phyloP scores from a whole-genome alignment of 2,329 filamentous ascomycete species.

The Lachnellula hyalina region DNA sequence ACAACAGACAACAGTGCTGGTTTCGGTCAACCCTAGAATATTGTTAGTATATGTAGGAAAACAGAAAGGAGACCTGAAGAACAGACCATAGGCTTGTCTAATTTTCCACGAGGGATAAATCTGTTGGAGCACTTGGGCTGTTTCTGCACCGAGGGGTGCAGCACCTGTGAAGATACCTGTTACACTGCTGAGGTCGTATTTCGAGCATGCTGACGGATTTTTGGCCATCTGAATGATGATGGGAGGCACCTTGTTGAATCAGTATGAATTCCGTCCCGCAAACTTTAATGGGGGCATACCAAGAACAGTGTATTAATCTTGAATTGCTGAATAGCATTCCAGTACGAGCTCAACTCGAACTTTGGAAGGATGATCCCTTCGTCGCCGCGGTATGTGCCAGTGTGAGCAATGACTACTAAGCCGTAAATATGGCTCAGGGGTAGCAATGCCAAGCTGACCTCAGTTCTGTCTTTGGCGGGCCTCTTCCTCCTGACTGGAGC shows the following conservation, averaged over 20 bases:
- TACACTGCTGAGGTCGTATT: conserved; percentile 69
- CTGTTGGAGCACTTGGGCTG: conserved; percentile 51
- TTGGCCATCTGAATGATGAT: conserved; percentile 75
- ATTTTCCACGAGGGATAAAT: conserved; percentile 35
- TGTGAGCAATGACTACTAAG: conserved; percentile 64
- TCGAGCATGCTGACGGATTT: conserved; percentile 49
- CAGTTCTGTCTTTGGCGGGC: conserved; percentile 30
- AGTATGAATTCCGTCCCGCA: conserved; percentile 65
- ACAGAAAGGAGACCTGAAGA: too few relatives aligned
- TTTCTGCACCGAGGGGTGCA: conserved; percentile 71
- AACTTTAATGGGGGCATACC: conserved; percentile 43
- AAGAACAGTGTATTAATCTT: conserved; percentile 64
- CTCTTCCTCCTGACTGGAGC: conserved; percentile 46
- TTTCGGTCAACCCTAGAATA: conserved; percentile 65
- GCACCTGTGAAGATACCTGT: conserved; percentile 66
- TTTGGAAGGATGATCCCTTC: conserved; percentile 67
- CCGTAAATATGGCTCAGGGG: conserved; percentile 86
- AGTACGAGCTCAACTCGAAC: conserved; percentile 65
- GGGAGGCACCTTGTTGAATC: conserved; percentile 67
- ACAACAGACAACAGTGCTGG: conserved; percentile 61
- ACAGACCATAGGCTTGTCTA: conserved; percentile 64
- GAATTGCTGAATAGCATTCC: conserved; percentile 61
- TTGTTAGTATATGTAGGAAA: background rate
- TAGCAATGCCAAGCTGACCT: conserved; percentile 59
- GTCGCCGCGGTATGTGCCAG: conserved; percentile 64